These are phyloP conservation scores for Purshia tridentata DNA, from an alignment of 306 rosid genomes.

Conservation along the genomic window DNA sequence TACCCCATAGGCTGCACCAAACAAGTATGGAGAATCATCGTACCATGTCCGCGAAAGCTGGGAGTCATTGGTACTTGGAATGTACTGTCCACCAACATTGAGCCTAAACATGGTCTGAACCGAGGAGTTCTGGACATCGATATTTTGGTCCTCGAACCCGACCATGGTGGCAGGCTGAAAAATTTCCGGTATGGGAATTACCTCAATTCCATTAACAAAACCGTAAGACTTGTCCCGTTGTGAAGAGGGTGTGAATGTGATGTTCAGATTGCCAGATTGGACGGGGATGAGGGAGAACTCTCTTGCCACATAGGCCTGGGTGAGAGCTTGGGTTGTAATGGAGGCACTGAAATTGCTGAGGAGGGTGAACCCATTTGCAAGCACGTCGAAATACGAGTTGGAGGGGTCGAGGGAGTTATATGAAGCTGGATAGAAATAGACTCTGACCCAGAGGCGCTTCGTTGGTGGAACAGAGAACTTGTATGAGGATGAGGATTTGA, in stretches of 20 bases:
- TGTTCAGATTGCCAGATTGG: constrained; percentile 27
- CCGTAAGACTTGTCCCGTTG: constrained; percentile 29
- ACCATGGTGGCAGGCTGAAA: constrained; percentile 25
- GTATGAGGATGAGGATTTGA: constrained; percentile 31
- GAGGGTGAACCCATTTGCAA: constrained; percentile 36
- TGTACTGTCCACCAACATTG: constrained; percentile 44
- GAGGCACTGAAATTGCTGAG: constrained; percentile 43
- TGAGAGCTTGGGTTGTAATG: constrained; percentile 34
- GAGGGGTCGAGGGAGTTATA: constrained; percentile 21
- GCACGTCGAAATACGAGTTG: constrained; percentile 31
- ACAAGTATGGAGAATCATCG: constrained; percentile 39
- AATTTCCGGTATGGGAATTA: constrained; percentile 41
- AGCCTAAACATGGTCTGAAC: constrained; percentile 48
- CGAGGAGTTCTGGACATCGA: constrained; percentile 24
- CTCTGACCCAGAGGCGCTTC: constrained; percentile 35
- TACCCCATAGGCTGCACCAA: constrained; percentile 34
- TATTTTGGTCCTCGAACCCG: constrained; percentile 13
- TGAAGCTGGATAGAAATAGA: constrained; percentile 45
- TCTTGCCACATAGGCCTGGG: constrained; percentile 43
- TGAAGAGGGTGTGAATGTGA: constrained; percentile 40
- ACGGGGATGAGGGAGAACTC: constrained; percentile 37
- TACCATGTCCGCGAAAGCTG: constrained; percentile 43
- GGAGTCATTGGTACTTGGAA: constrained; percentile 36
- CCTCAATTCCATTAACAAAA: constrained; percentile 48
- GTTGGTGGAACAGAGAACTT: constrained; percentile 30